Base-by-base conservation (phyloP, 768 basidiomycete species). In the Suillus hirtellus region DNA sequence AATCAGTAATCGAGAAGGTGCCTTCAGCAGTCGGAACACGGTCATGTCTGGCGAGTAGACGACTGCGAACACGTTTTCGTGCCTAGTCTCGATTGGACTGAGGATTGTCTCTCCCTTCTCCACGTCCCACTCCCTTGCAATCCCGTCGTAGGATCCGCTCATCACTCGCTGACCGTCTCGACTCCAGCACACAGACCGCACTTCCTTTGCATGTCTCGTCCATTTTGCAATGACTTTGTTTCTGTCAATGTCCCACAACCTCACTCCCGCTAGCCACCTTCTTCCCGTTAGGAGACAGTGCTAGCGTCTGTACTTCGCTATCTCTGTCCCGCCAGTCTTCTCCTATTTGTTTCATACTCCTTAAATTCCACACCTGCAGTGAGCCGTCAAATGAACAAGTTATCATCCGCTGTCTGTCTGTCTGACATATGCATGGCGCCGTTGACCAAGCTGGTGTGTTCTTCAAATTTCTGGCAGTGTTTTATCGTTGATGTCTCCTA, bases 21-120 rank as follows among this genome's bases (percentile, higher is more conserved):
- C 15, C 6, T 6, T 1, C 44, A n/a, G 3, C 44, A 21, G 44
- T 46, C 4, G 44, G 4, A 46, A 46, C n/a, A 46, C 11, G n/a
- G 11, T 46, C 44, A 21, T 46, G 44, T 46, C 4, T 12, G n/a
- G 44, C 4, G 44, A 46, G 10, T 21, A 46, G 44, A 12, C n/a
- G 4, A 46, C 44, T 21, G n/a, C 2, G 2, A 1, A 21, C n/a
- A 12, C 11, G 0, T 1, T 4, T n/a, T 21, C 0, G 10, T 21
- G n/a, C 44, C 44, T n/a, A 21, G 44, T 21, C 44, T 46, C 0
- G 11, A 46, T 46, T 21, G 44, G 2, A 12, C 4, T 4, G 4
- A 46, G n/a, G n/a, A 11, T 21, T 12, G n/a, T 21, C 3, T n/a
- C 10, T 44, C 19, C 44, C 1, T n/a, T n/a, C 44, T 44, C n/a